Evolutionary conservation across 73 alveolate species (phyloP), one percentile per base, ranked within the genome.

Genomic region (Paramecium caudatum): DNA sequence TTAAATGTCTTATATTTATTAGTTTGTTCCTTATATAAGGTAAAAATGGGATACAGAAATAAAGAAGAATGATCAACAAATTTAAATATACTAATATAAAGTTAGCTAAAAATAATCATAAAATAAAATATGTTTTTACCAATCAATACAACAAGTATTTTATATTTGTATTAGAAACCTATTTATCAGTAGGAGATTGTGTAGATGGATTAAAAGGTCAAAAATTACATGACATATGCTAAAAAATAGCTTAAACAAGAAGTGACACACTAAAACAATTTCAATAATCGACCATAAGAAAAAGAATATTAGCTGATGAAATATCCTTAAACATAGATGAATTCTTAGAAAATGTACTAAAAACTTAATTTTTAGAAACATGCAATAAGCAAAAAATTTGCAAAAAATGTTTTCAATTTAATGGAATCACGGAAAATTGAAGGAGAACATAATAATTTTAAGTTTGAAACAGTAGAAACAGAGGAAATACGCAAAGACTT

Each of bases 141-240:
- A 55, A 55, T 55, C 21, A 21, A 23, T 5, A 55, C 45, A 3
- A 19, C 23, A 55, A 55, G 80, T 55, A 46, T 5, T 46, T 9
- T 27, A 2, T 39, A 9, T 0, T 23, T 1, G 16, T 55, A 49
- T 55, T 46, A 46, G 80, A 23, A 55, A 55, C 80, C 3, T 55
- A 55, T 10, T 55, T 55, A 43, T 27, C 23, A 27, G 80, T 55
- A 0, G 30, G 30, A 27, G 80, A 55, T 21, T 55, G 80, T 23
- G 2, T 55, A 9, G 80, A 55, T 55, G 80, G 80, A 0, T 55
- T 55, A 23, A 55, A 55, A 5, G 80, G 80, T 27, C n/a, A 55
- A 23, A 55, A 55, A 55, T 55, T 55, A 12, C 80, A 55, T 55
- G 80, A 55, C 45, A 55, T 55, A 0, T 55, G 46, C 12, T 25